Evolutionary conservation across 225 moss, liverwort and hornwort genomes (phyloP), one percentile per base, ranked within the genome.

Genomic region (Asterella californica): DNA sequence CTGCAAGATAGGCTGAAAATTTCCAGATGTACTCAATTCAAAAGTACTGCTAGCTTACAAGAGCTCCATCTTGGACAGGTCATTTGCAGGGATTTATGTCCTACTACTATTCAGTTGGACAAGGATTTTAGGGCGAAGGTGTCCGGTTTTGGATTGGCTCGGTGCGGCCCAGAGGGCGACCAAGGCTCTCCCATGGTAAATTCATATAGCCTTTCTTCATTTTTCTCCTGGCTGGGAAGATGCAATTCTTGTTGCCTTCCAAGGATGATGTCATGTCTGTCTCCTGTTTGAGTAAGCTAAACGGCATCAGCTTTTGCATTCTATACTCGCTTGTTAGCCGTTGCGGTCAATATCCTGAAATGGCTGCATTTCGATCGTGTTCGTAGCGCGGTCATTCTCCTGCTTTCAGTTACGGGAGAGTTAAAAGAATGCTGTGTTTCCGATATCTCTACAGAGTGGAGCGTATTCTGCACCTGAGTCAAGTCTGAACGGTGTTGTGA

Each of bases 91-190:
- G 87, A 87, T 46, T 78, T 87, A 70, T 80, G 82, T 79, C 70
- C 87, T 54, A 65, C 75, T 15, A 85, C 80, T 48, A 85, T 87
- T 76, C 80, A 87, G 52, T 54, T 87, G 70, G 84, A 87, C 47
- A 81, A 83, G 27, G 82, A 85, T 49, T 80, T 87, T 47, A 80
- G 80, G 71, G 83, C 87, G 54, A 87, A 87, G 78, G 38, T 87
- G 55, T 87, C 82, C 22, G 84, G 87, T 24, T 85, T 87, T 81
- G 87, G 87, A 38, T 83, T 87, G 74, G 84, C 85, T 74, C 84
- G 87, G 64, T 84, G 87, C 75, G 87, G 87, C 49, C 87, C 87
- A 0, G 87, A 87, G 63, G 87, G 87, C 22, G 87, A 87, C 38
- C 87, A 87, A 65, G 84, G 79, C 33, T 69, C 75, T 33, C 81